These are phyloP conservation scores for Aspergillus affinis DNA, from an alignment of 495 filamentous ascomycete species.

Conservation along the genomic window DNA sequence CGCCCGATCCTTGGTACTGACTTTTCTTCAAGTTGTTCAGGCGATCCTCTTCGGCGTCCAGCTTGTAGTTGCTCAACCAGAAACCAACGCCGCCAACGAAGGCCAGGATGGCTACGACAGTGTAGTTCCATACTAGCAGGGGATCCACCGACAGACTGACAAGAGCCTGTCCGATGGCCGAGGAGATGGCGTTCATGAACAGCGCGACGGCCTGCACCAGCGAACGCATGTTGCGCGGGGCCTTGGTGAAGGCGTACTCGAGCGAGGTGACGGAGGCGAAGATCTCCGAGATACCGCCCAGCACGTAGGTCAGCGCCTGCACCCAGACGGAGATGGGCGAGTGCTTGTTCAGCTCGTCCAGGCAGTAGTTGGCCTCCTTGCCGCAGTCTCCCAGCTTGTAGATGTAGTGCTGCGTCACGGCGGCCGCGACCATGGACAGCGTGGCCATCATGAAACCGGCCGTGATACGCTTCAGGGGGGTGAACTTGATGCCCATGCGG, in stretches of 20 bases:
- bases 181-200: conserved; percentile 68
- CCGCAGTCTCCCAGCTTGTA: conserved; percentile 64
- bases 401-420: conserved; percentile 68
- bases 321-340: conserved; percentile 61
- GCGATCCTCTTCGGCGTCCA: conserved; percentile 63
- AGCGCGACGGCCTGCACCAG: conserved; percentile 67
- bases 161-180: conserved; percentile 69
- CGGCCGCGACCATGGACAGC: conserved; percentile 63
- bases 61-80: conserved; percentile 56
- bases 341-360: conserved; percentile 26
- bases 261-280: conserved; percentile 64
- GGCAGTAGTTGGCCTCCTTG: conserved; percentile 48
- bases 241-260: conserved; percentile 78
- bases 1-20: conserved; percentile 13
- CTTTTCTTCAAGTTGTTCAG: conserved; percentile 52
- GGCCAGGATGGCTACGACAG: conserved; percentile 59
- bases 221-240: conserved; percentile 74
- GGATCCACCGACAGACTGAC: conserved; percentile 65
- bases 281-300: conserved; percentile 74
- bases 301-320: conserved; percentile 62
- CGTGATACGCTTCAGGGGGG: conserved; percentile 72
- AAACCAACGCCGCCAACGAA: conserved; percentile 60
- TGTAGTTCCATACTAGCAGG: conserved; percentile 65
- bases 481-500: conserved; percentile 61
- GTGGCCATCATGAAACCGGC: conserved; percentile 62